Conservation (phyloP, 2,329 filamentous ascomycete species). For the Paecilomyces fulvus region DNA sequence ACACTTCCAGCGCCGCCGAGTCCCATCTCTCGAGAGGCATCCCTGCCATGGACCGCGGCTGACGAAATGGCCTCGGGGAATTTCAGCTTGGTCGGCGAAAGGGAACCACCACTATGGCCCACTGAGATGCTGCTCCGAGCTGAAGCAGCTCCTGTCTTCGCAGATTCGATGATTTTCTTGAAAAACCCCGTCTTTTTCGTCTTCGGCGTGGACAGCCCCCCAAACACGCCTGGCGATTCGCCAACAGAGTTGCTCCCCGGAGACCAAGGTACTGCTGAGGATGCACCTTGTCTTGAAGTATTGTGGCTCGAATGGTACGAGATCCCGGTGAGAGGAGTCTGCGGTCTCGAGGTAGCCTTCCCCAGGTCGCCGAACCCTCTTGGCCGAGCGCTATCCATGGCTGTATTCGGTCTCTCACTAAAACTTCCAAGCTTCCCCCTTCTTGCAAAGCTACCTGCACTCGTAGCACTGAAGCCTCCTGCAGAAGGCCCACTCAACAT, state of each 20-base stretch:
- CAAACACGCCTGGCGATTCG: constrained; percentile 61
- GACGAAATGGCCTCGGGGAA: constrained; percentile 40
- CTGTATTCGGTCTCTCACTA: constrained; percentile 37
- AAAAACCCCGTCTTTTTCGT: constrained; percentile 83
- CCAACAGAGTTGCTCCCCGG: constrained; percentile 43
- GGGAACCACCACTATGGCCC: constrained; percentile 41
- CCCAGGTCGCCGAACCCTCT: constrained; percentile 31
- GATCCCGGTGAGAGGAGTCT: constrained; percentile 60
- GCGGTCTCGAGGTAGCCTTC: constrained; percentile 31
- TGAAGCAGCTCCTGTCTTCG: constrained; percentile 86
- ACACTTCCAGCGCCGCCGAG: constrained; percentile 44
- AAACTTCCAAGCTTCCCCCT: constrained; percentile 45
- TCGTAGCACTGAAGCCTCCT: constrained; percentile 85
- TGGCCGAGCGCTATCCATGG: constrained; percentile 30
- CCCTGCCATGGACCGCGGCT: constrained; percentile 31
- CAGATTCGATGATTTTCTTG: constrained; percentile 88
- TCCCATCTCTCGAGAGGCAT: constrained; percentile 62
- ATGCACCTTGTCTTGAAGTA: constrained; percentile 46
- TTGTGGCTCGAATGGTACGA: constrained; percentile 87
- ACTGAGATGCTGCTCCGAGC: constrained; percentile 76
- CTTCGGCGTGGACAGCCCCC: constrained; percentile 68
- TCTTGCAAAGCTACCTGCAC: constrained; percentile 83
- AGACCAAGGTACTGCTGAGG: constrained; percentile 57
- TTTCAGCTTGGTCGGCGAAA: constrained; percentile 41
- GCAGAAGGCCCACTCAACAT: constrained; percentile 93